phyloP scores from a whole-genome alignment of 805 yeast species.

The Ogataea minuta region DNA sequence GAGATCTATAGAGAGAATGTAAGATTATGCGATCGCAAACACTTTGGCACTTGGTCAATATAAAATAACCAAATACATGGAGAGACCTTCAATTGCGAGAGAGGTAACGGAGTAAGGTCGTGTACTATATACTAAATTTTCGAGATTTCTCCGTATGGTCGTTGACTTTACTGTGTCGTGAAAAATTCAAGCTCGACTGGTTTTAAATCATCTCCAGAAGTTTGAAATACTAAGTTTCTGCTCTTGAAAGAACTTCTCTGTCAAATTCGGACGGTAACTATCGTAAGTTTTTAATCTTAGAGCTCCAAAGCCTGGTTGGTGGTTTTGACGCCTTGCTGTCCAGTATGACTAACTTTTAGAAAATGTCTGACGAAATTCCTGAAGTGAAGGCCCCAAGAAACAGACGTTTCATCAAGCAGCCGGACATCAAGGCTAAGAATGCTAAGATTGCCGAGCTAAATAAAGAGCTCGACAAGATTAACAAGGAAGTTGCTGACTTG shows the following conservation, averaged over 20 bases:
- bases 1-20: conserved; percentile 22
- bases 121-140: background rate
- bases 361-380: conserved; percentile 21
- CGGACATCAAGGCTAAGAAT: conserved; percentile 67
- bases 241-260: conserved; percentile 1
- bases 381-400: conserved; percentile 27
- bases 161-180: conserved; percentile 9
- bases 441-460: conserved; percentile 53
- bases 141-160: conserved; percentile 7
- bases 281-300: background rate
- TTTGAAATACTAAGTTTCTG: background rate
- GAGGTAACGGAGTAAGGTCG: background rate
- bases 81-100: no score
- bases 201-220: conserved; percentile 1
- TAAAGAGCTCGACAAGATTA: conserved; percentile 62
- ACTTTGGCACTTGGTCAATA: background rate
- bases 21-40: background rate
- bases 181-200: conserved; percentile 12
- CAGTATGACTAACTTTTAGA: conserved; percentile 2
- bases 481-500: conserved; percentile 49
- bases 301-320: background rate
- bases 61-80: no score
- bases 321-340: background rate
- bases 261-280: background rate
- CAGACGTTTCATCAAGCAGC: conserved; percentile 66